These are phyloP conservation scores for Primulina tabacum DNA, from an alignment of 257 asterid genomes.

Conservation along the genomic window DNA sequence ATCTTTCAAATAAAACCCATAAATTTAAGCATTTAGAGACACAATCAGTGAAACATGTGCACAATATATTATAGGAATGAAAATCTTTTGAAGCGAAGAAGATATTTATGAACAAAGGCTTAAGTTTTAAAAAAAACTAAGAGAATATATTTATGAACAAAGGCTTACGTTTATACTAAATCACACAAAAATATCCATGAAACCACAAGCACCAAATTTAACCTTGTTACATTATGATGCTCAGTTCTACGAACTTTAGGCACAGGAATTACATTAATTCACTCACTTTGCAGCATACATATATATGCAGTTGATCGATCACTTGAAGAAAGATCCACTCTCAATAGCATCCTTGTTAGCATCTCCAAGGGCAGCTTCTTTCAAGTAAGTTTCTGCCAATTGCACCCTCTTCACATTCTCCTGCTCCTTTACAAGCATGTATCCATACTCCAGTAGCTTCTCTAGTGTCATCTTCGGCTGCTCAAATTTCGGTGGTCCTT, in stretches of 20 bases:
- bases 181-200: neutral
- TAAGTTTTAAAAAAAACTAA: neutral
- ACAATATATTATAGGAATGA: neutral
- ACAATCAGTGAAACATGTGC: neutral
- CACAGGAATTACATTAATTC: neutral
- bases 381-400: constrained; percentile 10
- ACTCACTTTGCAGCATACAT: neutral
- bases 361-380: constrained; percentile 2
- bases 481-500: constrained; percentile 8
- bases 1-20: too few relatives aligned
- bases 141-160: neutral
- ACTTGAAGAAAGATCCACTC: constrained; percentile 2
- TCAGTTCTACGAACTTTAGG: neutral
- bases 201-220: neutral
- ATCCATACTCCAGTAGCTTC: neutral
- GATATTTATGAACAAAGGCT: neutral
- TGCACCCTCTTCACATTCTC: constrained; percentile 5
- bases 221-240: neutral
- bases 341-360: constrained; percentile 14
- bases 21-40: neutral
- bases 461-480: neutral
- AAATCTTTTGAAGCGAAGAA: neutral
- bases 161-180: neutral
- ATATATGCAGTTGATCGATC: neutral
- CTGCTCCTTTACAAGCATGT: neutral